A percentile compares a stretch with the other conserved stretches of the same genome.
phyloP scores from a whole-genome alignment of 495 filamentous ascomycete species.

The Podospora conica region DNA sequence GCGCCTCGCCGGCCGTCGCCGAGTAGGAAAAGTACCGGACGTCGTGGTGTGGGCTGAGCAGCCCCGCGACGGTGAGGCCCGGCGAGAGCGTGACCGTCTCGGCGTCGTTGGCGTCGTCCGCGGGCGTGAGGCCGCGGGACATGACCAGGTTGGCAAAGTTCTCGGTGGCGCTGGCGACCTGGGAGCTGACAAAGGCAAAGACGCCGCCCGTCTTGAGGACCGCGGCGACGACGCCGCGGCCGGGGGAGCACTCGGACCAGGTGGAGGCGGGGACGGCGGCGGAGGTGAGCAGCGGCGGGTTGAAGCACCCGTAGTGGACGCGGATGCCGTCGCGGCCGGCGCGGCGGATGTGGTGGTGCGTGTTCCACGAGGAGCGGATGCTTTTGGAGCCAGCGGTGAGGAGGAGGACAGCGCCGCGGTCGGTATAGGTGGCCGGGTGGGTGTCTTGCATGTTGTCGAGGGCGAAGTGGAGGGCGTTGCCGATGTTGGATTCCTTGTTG shows the following conservation, averaged over 20 bases:
- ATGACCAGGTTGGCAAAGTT: constrained; percentile 17
- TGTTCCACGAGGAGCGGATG: not conserved
- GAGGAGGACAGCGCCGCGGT: constrained; percentile 17
- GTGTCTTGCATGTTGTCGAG: constrained; percentile 15
- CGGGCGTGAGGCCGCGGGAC: constrained; percentile 11
- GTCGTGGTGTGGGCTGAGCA: constrained; percentile 7
- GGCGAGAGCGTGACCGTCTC: constrained; percentile 11
- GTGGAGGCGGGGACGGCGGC: not conserved
- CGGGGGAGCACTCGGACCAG: constrained; percentile 9
- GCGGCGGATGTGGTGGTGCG: constrained; percentile 11
- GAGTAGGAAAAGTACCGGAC: constrained; percentile 15
- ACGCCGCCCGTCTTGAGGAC: constrained; percentile 19
- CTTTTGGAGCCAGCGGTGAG: constrained; percentile 12
- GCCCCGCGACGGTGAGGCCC: constrained; percentile 13
- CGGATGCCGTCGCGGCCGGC: constrained; percentile 19
- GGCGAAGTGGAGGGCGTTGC: constrained; percentile 14
- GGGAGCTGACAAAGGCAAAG: constrained; percentile 12
- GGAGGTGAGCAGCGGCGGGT: not conserved
- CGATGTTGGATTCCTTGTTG: constrained; percentile 4
- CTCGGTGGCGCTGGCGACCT: not conserved
- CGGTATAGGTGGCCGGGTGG: constrained; percentile 18
- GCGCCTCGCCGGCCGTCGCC: constrained; percentile 3
- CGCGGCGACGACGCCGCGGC: constrained; percentile 16
- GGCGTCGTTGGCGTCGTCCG: constrained; percentile 5
- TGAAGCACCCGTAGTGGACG: constrained; percentile 22